These are phyloP conservation scores for Periconia sp. DNA, from an alignment of 2,329 filamentous ascomycete species.

Conservation along the genomic window DNA sequence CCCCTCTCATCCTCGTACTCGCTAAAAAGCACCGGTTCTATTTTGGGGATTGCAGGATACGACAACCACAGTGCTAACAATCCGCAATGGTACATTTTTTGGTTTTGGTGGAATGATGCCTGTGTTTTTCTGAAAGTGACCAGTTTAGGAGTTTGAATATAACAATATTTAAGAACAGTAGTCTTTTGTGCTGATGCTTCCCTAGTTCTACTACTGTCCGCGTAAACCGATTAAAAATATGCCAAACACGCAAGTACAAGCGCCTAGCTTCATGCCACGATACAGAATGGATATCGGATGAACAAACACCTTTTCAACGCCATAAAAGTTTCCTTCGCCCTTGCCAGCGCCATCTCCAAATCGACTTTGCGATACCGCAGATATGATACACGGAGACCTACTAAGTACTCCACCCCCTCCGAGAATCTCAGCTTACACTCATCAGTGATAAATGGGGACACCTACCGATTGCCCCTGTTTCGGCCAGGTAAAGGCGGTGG, in stretches of 20 bases:
- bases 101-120: neutral
- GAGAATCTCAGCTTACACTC: slow-evolving; percentile 29
- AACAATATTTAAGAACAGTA: too few relatives aligned
- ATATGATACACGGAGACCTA: neutral
- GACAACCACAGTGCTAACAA: neutral
- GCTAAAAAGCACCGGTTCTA: slow-evolving; percentile 13
- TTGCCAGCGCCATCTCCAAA: too few relatives aligned
- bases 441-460: slow-evolving; percentile 16
- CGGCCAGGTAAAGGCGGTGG: slow-evolving; percentile 36
- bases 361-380: too few relatives aligned
- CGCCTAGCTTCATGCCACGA: neutral
- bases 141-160: neutral
- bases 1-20: slow-evolving; percentile 15
- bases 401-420: slow-evolving; percentile 38
- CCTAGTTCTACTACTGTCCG: too few relatives aligned
- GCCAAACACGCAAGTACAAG: neutral
- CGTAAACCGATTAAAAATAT: too few relatives aligned
- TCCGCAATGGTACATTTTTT: neutral
- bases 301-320: neutral
- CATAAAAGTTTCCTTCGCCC: too few relatives aligned
- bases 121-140: neutral
- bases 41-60: neutral
- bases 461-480: slow-evolving; percentile 35
- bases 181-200: too few relatives aligned
- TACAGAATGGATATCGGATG: neutral